Evolutionary conservation across 192 early-diverging fungal species (phyloP), one percentile per base, ranked within the genome.

Genomic region (Coemansia sp.): DNA sequence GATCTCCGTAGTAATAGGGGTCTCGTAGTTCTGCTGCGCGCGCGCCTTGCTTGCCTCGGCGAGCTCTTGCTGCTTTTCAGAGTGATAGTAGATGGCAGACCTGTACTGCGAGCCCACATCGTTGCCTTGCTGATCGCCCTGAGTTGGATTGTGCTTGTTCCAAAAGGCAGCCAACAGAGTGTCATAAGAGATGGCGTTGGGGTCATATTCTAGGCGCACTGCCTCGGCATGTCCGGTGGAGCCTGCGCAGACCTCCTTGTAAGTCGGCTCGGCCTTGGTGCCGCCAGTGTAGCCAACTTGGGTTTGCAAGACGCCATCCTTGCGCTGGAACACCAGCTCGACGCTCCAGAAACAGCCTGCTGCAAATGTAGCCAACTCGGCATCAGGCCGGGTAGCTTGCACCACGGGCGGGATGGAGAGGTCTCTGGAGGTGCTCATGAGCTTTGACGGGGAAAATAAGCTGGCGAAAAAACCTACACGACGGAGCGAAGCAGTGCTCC

Each of bases 341-440:
- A 80, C 63, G 59, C 77, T 83, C 94, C 94, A 97, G 72, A 97
- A 97, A 76, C 94, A 97, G 36, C 94, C 94, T 6, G 90, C 91
- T 33, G 87, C 94, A 80, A 93, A 91, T 6, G 92, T 94, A 1
- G 90, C 91, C 33, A 72, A 50, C 57, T 68, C 55, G 2, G 62
- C 63, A 31, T 34, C 58, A n/a, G 38, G 49, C 27, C 55, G 49
- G 13, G 54, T 39, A 21, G 57, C 34, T 34, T 68, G 37, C 34
- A 76, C 23, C 10, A 52, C 33, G 4, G 61, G 23, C 32, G 73
- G 73, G 4, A 65, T 65, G 4, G 66, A 53, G 5, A 15, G 15
- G 32, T 76, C 66, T 34, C 56, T 65, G 41, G 40, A 29, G 22
- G 43, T 26, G 22, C 47, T 56, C 58, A 68, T 69, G 55, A 49